phyloP scores from a whole-genome alignment of 2,329 filamentous ascomycete species.

The Sphaceloma murrayae region DNA sequence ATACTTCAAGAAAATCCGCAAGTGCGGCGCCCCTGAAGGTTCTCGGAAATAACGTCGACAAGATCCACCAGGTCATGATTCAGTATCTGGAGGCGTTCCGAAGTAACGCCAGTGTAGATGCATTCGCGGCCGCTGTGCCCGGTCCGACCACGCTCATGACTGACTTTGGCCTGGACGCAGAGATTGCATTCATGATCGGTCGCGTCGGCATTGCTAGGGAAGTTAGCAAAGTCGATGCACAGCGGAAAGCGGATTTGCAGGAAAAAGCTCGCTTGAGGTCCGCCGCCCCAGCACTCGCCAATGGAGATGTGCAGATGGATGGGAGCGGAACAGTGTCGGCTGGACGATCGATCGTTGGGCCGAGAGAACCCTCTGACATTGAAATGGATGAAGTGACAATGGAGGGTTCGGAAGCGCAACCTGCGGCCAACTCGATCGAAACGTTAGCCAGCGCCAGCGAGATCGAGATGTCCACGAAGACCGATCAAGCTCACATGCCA shows the following conservation, averaged over 20 bases:
- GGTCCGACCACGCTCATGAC: constrained; percentile 62
- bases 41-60: constrained; percentile 77
- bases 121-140: constrained; percentile 73
- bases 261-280: constrained; percentile 22
- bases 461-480: constrained; percentile 20
- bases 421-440: constrained; percentile 15
- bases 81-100: constrained; percentile 87
- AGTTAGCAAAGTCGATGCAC: constrained; percentile 40
- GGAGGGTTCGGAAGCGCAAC: constrained; percentile 26
- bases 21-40: constrained; percentile 76
- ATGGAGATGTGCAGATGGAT: constrained; percentile 51
- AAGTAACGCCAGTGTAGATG: constrained; percentile 62
- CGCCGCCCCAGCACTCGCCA: constrained; percentile 19
- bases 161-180: constrained; percentile 69
- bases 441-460: constrained; percentile 16
- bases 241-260: constrained; percentile 27
- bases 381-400: constrained; percentile 37
- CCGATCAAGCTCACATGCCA: constrained; percentile 21
- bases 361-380: too few species aligned
- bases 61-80: constrained; percentile 72
- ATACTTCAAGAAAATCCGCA: constrained; percentile 64
- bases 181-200: constrained; percentile 75
- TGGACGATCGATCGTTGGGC: too few species aligned
- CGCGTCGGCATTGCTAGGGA: constrained; percentile 63
- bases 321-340: constrained; percentile 21